Evolutionary conservation across 306 rosid species (phyloP), one percentile per base, ranked within the genome.

Genomic region (Acacia crassicarpa): DNA sequence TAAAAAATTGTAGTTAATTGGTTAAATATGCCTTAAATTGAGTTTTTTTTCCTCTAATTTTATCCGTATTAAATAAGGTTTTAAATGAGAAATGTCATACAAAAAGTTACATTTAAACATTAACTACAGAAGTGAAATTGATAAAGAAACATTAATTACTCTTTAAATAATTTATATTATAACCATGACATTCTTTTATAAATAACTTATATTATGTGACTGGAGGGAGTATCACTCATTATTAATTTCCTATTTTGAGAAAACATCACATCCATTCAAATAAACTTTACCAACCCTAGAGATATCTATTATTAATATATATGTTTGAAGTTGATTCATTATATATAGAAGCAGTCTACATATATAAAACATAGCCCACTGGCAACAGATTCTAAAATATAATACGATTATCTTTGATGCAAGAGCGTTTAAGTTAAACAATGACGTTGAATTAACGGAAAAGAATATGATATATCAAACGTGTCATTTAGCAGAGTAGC

Each of bases 401-500:
- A 49, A 16, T 5, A 49, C 8, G 56, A 15, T 4, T 49, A 49
- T 16, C 20, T 49, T 51, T 32, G 19, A 17, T 77, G 61, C 17
- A 61, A 33, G 43, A 1, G 51, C 30, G 49, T 13, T 71, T 45
- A 19, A n/a, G 22, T 62, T 44, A 35, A 20, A 38, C 41, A 38
- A 38, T 38, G 41, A 38, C 8, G 8, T 33, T 16, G 30, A 17
- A 17, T 20, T 20, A 27, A 71, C 67, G 35, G 22, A 51, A 68
- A 46, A 30, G 32, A 20, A 3, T 67, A 20, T 74, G 43, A 59
- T 23, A 56, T n/a, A 3, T 17, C 22, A 46, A 76, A 67, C 69
- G 59, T 14, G 59, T 15, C 5, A 48, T 67, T 49, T 78, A 78
- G 87, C 94, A 92, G 95, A 82, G 76, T 69, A 80, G 72, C 83